phyloP scores from a whole-genome alignment of 31 red algal species.

The Bonnemaisonia californica region DNA sequence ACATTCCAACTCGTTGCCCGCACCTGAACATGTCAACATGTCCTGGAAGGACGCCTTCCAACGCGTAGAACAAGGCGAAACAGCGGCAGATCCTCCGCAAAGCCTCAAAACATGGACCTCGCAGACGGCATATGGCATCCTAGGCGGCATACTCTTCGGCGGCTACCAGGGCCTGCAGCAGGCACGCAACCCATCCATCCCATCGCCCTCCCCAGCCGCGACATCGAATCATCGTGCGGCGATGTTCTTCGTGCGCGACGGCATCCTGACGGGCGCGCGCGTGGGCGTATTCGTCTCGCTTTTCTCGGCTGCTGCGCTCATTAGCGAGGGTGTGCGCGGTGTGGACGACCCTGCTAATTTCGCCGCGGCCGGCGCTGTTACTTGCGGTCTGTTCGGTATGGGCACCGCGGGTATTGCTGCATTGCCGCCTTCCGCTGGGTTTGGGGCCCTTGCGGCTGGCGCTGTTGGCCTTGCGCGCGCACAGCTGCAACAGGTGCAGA shows the following conservation, averaged over 20 bases:
- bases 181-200: slow-evolving; percentile 36
- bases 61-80: slow-evolving; percentile 42
- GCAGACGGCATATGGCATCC: slow-evolving; percentile 49
- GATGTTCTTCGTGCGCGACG: slow-evolving; percentile 62
- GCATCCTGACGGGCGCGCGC: slow-evolving; percentile 53
- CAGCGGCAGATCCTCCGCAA: slow-evolving; percentile 40
- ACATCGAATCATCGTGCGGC: slow-evolving; percentile 33
- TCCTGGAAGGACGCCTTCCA: slow-evolving; percentile 44
- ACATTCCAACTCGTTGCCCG: too few relatives aligned
- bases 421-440: slow-evolving; percentile 29
- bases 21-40: too few relatives aligned
- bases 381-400: slow-evolving; percentile 60
- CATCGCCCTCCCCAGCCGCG: slow-evolving; percentile 39
- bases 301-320: slow-evolving; percentile 43
- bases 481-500: slow-evolving; percentile 20
- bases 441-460: slow-evolving; percentile 41
- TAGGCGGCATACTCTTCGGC: slow-evolving; percentile 65
- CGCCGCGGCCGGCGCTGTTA: slow-evolving; percentile 52
- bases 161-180: slow-evolving; percentile 60
- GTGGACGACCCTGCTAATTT: slow-evolving; percentile 28
- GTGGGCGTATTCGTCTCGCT: slow-evolving; percentile 50
- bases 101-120: slow-evolving; percentile 39
- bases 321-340: slow-evolving; percentile 4
- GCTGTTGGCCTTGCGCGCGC: slow-evolving; percentile 21
- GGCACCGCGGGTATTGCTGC: slow-evolving; percentile 27